Base-by-base conservation (phyloP, 768 basidiomycete genomes). In the Hebeloma cylindrosporum region DNA sequence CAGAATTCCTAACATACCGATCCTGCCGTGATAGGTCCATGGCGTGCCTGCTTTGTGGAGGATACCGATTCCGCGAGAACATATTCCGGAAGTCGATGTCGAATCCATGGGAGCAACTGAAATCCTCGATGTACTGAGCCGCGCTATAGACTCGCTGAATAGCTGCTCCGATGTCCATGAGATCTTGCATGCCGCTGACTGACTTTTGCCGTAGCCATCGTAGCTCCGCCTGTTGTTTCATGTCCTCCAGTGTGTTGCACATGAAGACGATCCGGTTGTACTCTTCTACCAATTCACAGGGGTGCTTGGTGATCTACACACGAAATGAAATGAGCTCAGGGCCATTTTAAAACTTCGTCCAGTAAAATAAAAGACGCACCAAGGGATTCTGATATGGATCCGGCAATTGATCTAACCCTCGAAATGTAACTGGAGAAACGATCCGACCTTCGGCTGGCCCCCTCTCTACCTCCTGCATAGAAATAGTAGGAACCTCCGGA, bases 111-210 rank as follows among this genome's bases (percentile, higher is more conserved):
- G 34, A 18, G 14, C 30, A 26, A 20, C 44, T 49, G 17, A 47
- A 53, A n/a, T 49, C 39, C 20, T 43, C 38, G 27, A 53, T 37
- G 31, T 53, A 53, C 30, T 43, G 36, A 11, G 52, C 52, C 7
- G 45, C 45, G 22, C 36, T 17, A 13, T 35, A 22, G 8, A 50
- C 32, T 4, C 41, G 45, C 28, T 43, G 52, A 32, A 45, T n/a
- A 1, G 47, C 46, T 17, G 21, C 40, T 21, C 42, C 52, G 4
- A 50, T 23, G 16, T 53, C 45, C 35, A 39, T 45, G 4, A 53
- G 27, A 16, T 50, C 43, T 29, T 50, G 48, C 37, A 47, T 35
- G 13, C 28, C 17, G 8, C 25, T 20, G 7, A n/a, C 14, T 6
- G 48, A 40, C 4, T 37, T 30, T 16, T 49, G 40, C 8, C 23